Base-by-base conservation (phyloP, 2,329 filamentous ascomycete species). In the Curvularia hawaiiensis region DNA sequence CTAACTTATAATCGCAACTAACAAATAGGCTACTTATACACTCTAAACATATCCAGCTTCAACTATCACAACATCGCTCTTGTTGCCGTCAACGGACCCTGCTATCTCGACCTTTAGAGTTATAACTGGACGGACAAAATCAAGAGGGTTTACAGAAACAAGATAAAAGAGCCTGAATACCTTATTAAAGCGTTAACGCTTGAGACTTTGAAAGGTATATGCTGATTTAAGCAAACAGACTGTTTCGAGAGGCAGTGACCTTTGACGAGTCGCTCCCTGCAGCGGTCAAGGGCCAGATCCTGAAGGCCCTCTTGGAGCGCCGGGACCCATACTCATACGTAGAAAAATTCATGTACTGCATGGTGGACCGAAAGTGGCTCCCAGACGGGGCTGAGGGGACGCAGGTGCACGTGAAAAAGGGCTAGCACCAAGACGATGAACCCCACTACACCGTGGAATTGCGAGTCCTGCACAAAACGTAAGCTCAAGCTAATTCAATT, bases 371-470 rank as follows among this genome's bases (percentile, higher is more conserved):
- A 12, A 11, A 2, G 7, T 10, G 2, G 11, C 30, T 52, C 8
- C 49, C 49, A 0, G 0, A 1, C 8, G 18, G 10, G 3, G 55
- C 45, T 11, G 45, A 20, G 28, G 52, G 50, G 9, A 60, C 58
- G 9, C 24, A 45, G 7, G 58, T 54, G 8, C 39, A 38, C 14
- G 56, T 63, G 16, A 45, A 4, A 4, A 44, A 55, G 39, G 4
- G 8, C 3, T 65, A 59, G 61, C 58, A 65, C 49, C 41, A 59
- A 46, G 11, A 4, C 22, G 3, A 3, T 4, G 24, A 16, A 16
- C 46, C 51, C 11, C 54, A 63, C 41, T 44, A 63, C 9, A 66
- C 50, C 1, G 51, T 63, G 24, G 20, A 52, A 14, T 44, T 64
- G 26, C 9, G n/a, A 2, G 51, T 20, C n/a, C 14, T 43, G 4